phyloP scores from a whole-genome alignment of 768 basidiomycete genomes.

The Phanerodontia chrysosporium region DNA sequence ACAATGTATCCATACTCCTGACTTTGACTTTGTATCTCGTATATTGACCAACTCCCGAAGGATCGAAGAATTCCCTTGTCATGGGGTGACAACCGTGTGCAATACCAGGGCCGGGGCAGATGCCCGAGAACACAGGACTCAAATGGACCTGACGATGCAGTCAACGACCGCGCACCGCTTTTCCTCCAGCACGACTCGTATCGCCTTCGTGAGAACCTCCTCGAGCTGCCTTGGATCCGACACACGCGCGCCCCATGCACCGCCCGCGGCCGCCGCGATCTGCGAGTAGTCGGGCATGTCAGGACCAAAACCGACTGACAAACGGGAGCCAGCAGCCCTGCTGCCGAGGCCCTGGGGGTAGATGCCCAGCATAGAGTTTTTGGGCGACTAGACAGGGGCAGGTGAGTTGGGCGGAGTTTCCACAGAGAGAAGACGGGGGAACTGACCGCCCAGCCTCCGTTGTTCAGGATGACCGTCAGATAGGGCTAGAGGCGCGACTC shows the following conservation, averaged over 20 bases:
- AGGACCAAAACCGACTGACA: conserved; percentile 65
- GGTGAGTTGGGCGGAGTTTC: background rate
- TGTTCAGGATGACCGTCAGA: conserved; percentile 66
- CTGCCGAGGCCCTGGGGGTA: conserved; percentile 55
- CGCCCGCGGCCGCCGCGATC: conserved; percentile 65
- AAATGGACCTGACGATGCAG: conserved; percentile 34
- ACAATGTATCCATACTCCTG: conserved; percentile 9
- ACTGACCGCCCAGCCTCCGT: conserved; percentile 62
- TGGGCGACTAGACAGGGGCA: conserved; percentile 43
- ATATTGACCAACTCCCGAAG: too few relatives aligned
- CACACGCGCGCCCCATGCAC: conserved; percentile 56
- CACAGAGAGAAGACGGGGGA: background rate
- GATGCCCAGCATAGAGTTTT: conserved; percentile 58
- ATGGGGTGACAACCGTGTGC: too few relatives aligned
- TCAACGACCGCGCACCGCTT: conserved; percentile 64
- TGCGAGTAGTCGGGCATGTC: conserved; percentile 53
- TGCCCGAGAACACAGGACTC: too few relatives aligned
- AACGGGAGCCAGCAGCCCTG: conserved; percentile 37
- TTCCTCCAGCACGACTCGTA: conserved; percentile 53
- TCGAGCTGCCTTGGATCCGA: conserved; percentile 27
- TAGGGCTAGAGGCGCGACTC: conserved; percentile 45
- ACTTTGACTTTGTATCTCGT: background rate
- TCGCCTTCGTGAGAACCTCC: conserved; percentile 41
- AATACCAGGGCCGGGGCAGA: too few relatives aligned
- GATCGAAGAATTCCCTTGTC: too few relatives aligned